phyloP scores from a whole-genome alignment of 768 basidiomycete genomes.

The Russula sp. region DNA sequence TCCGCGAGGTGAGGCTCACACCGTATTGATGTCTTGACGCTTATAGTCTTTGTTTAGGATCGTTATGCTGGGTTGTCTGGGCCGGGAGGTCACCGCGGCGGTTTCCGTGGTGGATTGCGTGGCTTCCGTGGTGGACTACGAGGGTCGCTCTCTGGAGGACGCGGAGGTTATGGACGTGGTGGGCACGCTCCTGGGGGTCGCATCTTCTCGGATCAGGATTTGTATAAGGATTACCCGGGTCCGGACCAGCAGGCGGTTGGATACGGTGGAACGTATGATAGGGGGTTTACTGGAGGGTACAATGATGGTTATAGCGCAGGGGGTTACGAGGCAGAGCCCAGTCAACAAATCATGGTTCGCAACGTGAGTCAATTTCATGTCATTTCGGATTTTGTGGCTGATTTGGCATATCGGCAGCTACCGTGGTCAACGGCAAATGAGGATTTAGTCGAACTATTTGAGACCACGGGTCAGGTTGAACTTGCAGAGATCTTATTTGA shows the following conservation, averaged over 20 bases:
- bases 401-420: conserved; percentile 49
- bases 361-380: conserved; percentile 63
- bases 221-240: conserved; percentile 91
- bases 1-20: conserved; percentile 70
- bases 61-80: conserved; percentile 86
- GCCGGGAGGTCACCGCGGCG: conserved; percentile 54
- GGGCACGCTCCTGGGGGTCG: conserved; percentile 48
- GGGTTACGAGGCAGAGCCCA: conserved; percentile 68
- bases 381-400: neutral
- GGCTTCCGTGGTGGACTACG: conserved; percentile 50
- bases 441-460: conserved; percentile 95
- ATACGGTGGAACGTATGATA: conserved; percentile 39
- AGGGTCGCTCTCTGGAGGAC: conserved; percentile 49
- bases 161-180: conserved; percentile 59
- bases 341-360: conserved; percentile 96
- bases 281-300: conserved; percentile 36
- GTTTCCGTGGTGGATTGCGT: conserved; percentile 44
- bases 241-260: conserved; percentile 63
- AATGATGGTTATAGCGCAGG: conserved; percentile 32
- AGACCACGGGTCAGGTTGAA: conserved; percentile 94
- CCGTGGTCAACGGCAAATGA: conserved; percentile 99
- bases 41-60: conserved; percentile 48
- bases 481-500: conserved; percentile 47
- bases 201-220: conserved; percentile 81
- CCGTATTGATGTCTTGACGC: neutral